A percentile compares a stretch with the other conserved stretches of the same genome.
Evolutionary conservation across 129 eudicot species (phyloP).

Genomic region (Deinandra increscens): DNA sequence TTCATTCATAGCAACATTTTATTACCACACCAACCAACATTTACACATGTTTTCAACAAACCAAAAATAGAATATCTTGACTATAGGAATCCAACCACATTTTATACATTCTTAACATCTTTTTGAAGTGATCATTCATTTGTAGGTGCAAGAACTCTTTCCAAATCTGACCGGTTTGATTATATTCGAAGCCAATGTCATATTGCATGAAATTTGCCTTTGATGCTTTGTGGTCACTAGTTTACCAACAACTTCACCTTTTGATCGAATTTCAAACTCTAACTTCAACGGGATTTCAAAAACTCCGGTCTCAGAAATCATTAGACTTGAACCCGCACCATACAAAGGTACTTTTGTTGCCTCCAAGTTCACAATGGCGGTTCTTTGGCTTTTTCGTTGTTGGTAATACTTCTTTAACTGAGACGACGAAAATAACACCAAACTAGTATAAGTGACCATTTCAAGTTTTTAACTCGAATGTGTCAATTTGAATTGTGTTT

Average conservation of each 20-base stretch:
- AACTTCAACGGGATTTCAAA: slow-evolving; percentile 66
- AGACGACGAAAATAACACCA: slow-evolving; percentile 6
- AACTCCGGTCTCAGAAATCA: slow-evolving; percentile 29
- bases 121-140: slow-evolving; percentile 31
- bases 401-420: slow-evolving; percentile 87
- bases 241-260: slow-evolving; percentile 88
- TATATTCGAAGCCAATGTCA: slow-evolving; percentile 56
- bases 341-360: slow-evolving; percentile 84
- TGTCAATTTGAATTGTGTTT: not conserved
- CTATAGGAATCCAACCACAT: slow-evolving; percentile 16
- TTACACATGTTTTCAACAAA: slow-evolving; percentile 23
- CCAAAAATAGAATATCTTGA: slow-evolving; percentile 20
- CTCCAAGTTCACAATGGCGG: slow-evolving; percentile 45
- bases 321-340: slow-evolving; percentile 82
- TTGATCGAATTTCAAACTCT: slow-evolving; percentile 58
- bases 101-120: not conserved
- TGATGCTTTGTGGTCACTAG: slow-evolving; percentile 71
- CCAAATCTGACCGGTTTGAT: slow-evolving; percentile 73
- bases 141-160: slow-evolving; percentile 66
- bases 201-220: slow-evolving; percentile 53
- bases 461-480: not conserved
- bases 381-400: slow-evolving; percentile 70
- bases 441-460: not conserved
- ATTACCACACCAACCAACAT: slow-evolving; percentile 38
- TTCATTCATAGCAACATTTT: slow-evolving; percentile 20